A percentile compares a stretch with the other conserved stretches of the same genome.
These are phyloP conservation scores for Phellinidium pouzarii DNA, from an alignment of 1,284 basidiomycete species.

Conservation along the genomic window DNA sequence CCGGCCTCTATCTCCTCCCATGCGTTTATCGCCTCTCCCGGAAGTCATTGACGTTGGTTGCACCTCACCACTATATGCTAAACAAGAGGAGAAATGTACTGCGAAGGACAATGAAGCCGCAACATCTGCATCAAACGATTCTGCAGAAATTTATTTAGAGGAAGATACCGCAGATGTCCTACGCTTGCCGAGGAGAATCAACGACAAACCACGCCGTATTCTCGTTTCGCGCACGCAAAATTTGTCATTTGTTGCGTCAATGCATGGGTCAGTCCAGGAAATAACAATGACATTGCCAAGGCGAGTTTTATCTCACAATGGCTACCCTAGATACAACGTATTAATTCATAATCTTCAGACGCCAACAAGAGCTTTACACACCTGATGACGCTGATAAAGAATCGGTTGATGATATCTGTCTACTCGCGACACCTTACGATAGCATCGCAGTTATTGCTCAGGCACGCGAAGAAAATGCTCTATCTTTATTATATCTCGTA, in stretches of 20 bases:
- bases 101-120: not conserved
- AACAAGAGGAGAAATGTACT: not conserved
- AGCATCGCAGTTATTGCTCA: conserved; percentile 33
- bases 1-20: not conserved
- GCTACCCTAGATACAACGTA: conserved; percentile 7
- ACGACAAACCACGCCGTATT: conserved; percentile 39
- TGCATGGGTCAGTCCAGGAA: conserved; percentile 32
- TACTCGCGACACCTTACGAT: conserved; percentile 27
- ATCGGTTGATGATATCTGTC: conserved; percentile 38
- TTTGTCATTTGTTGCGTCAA: conserved; percentile 28
- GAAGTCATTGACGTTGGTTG: not conserved
- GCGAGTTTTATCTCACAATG: conserved; percentile 21
- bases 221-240: conserved; percentile 22
- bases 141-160: not conserved
- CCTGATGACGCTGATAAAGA: conserved; percentile 17
- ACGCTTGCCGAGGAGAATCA: conserved; percentile 2
- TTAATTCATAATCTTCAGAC: conserved; percentile 6
- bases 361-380: conserved; percentile 5
- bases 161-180: not conserved
- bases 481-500: conserved; percentile 25
- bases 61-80: not conserved
- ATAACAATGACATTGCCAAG: conserved; percentile 22
- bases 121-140: not conserved
- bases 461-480: conserved; percentile 32
- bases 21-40: not conserved